phyloP scores from a whole-genome alignment of 306 rosid genomes.

The Begonia peltatifolia region DNA sequence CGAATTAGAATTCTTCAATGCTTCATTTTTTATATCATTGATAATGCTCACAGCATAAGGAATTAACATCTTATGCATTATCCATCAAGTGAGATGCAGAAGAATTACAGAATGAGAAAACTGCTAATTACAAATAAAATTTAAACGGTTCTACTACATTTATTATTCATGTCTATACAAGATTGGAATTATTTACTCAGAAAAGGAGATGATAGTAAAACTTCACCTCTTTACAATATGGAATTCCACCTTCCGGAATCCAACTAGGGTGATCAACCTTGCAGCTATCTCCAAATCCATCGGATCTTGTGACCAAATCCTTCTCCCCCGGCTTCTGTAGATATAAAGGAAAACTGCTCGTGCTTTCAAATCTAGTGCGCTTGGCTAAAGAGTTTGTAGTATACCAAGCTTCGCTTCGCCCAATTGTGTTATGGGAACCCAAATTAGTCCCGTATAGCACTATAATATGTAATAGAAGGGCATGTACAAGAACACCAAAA shows the following conservation, averaged over 20 bases:
- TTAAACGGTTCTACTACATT: no score
- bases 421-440: conserved; percentile 60
- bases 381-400: conserved; percentile 71
- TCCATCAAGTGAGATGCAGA: no score
- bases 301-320: conserved; percentile 96
- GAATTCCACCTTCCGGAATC: conserved; percentile 99
- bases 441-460: conserved; percentile 76
- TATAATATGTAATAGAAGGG: conserved; percentile 59
- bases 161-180: no score
- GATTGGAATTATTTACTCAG: neutral
- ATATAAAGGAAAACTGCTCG: conserved; percentile 80
- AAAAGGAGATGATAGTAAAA: conserved; percentile 40
- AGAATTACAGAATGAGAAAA: no score
- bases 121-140: no score
- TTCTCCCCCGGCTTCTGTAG: conserved; percentile 99
- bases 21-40: no score
- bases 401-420: conserved; percentile 98
- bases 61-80: no score
- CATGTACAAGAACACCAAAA: conserved; percentile 41
- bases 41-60: no score
- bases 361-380: conserved; percentile 86
- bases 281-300: conserved; percentile 98
- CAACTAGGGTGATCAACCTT: conserved; percentile 99
- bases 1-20: no score
- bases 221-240: conserved; percentile 99